Evolutionary conservation across 1,284 basidiomycete genomes (phyloP), one percentile per base, ranked within the genome.

Genomic region (Cutaneotrichosporon cutaneum): DNA sequence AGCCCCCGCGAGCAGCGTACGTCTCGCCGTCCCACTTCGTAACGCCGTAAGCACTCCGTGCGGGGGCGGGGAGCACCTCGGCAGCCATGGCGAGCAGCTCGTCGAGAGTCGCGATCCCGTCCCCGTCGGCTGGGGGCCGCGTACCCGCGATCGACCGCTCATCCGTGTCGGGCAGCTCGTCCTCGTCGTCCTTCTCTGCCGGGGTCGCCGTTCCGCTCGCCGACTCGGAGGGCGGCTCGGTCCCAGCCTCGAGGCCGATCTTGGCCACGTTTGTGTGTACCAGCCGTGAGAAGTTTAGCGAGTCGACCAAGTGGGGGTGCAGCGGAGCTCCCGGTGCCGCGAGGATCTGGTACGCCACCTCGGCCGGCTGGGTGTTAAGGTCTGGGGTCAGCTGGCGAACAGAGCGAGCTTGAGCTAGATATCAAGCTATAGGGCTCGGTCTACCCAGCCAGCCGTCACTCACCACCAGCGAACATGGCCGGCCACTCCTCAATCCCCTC

Each of bases 331-430:
- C 84, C 1, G 87, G 84, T 11, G 73, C 74, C 18, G 76, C 76
- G 36, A 95, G 77, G n/a, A 98, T 83, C 24, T 89, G 85, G 75
- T 99, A 98, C 0, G 87, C 87, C 2, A 90, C 83, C 73, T 96
- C 94, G 66, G 85, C 85, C 0, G 95, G 95, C 39, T 87, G 82
- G 58, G 93, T 93, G 78, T 98, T 98, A 80, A 98, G 93, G 77
- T 98, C 95, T 94, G 68, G 0, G 45, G 16, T 54, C 44, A 64
- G 72, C 35, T 9, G 35, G 5, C 1, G 3, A 42, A n/a, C 27
- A 30, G 22, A n/a, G n/a, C n/a, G n/a, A n/a, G n/a, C n/a, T n/a
- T n/a, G n/a, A n/a, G n/a, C n/a, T n/a, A n/a, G n/a, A n/a, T n/a
- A n/a, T n/a, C n/a, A n/a, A n/a, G n/a, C n/a, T n/a, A n/a, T n/a